These are phyloP conservation scores for Leccinum truebloodii DNA, from an alignment of 768 basidiomycete species.

Conservation along the genomic window DNA sequence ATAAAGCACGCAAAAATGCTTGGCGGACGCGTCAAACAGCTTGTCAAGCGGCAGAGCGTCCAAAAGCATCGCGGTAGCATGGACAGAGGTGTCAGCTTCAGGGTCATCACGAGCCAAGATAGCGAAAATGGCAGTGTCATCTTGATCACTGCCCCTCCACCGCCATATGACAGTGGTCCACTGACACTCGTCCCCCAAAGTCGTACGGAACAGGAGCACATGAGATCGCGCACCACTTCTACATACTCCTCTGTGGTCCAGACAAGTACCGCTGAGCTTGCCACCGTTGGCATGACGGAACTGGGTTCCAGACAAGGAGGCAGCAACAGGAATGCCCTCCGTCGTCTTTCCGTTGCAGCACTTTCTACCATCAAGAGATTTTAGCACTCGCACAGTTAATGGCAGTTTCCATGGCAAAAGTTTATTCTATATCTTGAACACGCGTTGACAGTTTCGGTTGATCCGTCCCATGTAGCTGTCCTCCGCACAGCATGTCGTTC, in stretches of 20 bases:
- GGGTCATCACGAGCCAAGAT: conserved; percentile 25
- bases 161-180: conserved; percentile 23
- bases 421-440: conserved; percentile 13
- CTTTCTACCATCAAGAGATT: conserved; percentile 32
- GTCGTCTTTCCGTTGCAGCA: conserved; percentile 33
- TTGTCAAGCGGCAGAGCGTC: conserved; percentile 19
- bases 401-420: conserved; percentile 1
- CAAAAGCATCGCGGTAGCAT: conserved; percentile 19
- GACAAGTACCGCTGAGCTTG: conserved; percentile 12
- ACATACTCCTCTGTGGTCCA: conserved; percentile 26
- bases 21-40: conserved; percentile 31
- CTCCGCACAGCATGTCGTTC: conserved; percentile 4
- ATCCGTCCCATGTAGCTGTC: conserved; percentile 1
- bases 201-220: conserved; percentile 4
- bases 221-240: conserved; percentile 23
- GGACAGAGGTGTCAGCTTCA: conserved; percentile 22
- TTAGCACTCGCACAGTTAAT: conserved; percentile 9
- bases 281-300: conserved; percentile 9
- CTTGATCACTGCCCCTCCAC: conserved; percentile 32
- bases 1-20: conserved; percentile 31
- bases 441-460: neutral
- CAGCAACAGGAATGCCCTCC: conserved; percentile 23
- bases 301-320: conserved; percentile 16
- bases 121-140: conserved; percentile 34
- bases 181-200: conserved; percentile 7